Evolutionary conservation across 2,329 filamentous ascomycete genomes (phyloP).

Genomic region (Aspergillus alliaceus): DNA sequence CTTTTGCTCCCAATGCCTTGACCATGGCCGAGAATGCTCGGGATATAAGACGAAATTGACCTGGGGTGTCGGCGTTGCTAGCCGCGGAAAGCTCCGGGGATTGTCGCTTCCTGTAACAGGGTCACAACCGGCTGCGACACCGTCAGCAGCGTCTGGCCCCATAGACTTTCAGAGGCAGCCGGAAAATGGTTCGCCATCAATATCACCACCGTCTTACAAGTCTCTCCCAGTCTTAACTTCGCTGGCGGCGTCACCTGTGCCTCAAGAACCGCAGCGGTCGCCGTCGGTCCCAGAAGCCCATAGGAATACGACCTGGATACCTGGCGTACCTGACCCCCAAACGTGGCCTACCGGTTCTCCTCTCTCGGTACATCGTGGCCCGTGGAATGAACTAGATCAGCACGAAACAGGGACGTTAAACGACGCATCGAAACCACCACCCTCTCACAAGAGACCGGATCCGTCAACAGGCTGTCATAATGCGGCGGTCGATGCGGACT

Average conservation of each 20-base stretch:
- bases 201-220: background rate
- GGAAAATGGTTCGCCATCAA: background rate
- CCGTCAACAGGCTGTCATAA: background rate
- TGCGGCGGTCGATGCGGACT: background rate
- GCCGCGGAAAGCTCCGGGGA: conserved; percentile 88
- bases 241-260: background rate
- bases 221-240: background rate
- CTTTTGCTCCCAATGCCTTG: conserved; percentile 92
- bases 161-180: background rate
- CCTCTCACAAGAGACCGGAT: background rate
- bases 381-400: background rate
- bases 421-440: background rate
- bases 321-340: conserved; percentile 20
- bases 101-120: conserved; percentile 69
- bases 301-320: conserved; percentile 15
- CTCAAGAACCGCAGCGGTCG: background rate
- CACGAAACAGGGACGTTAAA: background rate
- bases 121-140: conserved; percentile 35
- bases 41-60: conserved; percentile 97
- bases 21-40: conserved; percentile 87
- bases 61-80: conserved; percentile 94
- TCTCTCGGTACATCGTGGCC: background rate
- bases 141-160: conserved; percentile 13
- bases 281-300: background rate
- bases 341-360: conserved; percentile 15